phyloP scores from a whole-genome alignment of 768 basidiomycete genomes.

The Mycena galericulata region DNA sequence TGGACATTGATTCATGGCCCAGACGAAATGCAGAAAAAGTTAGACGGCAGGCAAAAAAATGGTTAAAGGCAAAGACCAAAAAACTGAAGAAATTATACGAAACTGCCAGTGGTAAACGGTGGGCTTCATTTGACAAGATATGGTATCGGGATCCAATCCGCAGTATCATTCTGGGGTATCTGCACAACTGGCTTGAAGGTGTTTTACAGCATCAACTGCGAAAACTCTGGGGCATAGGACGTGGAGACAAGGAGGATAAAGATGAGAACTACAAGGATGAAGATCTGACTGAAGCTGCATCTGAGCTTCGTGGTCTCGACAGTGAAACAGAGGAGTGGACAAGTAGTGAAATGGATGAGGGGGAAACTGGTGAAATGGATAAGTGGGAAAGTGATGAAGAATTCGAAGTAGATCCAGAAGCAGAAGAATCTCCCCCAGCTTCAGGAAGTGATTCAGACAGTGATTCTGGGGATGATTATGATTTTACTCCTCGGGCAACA shows the following conservation, averaged over 20 bases:
- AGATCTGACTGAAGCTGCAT: background rate
- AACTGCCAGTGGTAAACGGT: constrained; percentile 27
- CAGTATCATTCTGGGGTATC: constrained; percentile 30
- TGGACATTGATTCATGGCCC: constrained; percentile 30
- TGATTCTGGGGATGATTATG: no score
- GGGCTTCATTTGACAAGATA: constrained; percentile 22
- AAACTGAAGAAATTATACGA: background rate
- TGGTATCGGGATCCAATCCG: constrained; percentile 33
- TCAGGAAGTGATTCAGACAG: no score
- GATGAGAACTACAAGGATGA: background rate
- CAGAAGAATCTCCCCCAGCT: background rate
- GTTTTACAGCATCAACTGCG: constrained; percentile 28
- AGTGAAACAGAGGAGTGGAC: no score
- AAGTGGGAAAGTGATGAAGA: background rate
- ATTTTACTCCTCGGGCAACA: background rate
- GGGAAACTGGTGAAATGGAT: no score
- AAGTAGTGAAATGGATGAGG: no score
- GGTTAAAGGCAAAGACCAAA: constrained; percentile 27
- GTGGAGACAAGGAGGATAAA: background rate
- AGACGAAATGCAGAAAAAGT: constrained; percentile 19
- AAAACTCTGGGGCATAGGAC: constrained; percentile 33
- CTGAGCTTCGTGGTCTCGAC: background rate
- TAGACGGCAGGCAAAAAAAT: constrained; percentile 7
- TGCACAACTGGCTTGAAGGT: constrained; percentile 39
- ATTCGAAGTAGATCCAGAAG: background rate